Base-by-base conservation (phyloP, 768 basidiomycete genomes). In the Pilatotrama ljubarskyi region DNA sequence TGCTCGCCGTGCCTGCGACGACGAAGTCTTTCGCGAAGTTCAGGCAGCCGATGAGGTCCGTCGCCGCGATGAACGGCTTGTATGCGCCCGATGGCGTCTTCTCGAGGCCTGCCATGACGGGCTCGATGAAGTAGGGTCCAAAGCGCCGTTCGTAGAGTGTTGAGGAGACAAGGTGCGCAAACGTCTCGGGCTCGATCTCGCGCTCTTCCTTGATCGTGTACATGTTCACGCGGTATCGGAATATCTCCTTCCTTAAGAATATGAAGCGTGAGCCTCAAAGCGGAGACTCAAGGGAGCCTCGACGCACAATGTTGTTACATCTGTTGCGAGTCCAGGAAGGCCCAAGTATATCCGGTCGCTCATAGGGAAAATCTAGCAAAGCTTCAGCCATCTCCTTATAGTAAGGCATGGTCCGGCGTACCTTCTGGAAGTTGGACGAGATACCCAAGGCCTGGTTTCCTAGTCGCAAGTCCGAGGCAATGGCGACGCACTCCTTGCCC, bases 171-270 rank as follows among this genome's bases (percentile, higher is more conserved):
- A 99, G 87, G 70, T 95, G 94, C 25, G 94, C 90, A 75, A 98
- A 98, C 7, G 94, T 93, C 79, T 95, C 88, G 43, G 97, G 97
- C 66, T 93, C 88, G 68, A 99, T 97, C 70, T 96, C 89, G 63
- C 96, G 86, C 72, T 97, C 96, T 75, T 99, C 96, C 76, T 99
- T 99, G 82, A 99, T 98, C 32, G 93, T 91, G 77, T 98, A 98
- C 93, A 98, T 95, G 79, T 99, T 99, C 58, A 96, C 90, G 65
- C 95, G 84, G 77, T 90, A 95, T 53, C 97, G 87, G 70, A 98
- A 89, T 40, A 86, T 84, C 74, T 98, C 96, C 66, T 86, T 88
- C 59, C 95, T 97, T 69, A 15, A 32, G 11, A 11, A 17, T n/a
- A 22, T 1, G 4, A 42, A 14, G 18, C 17, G 24, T 47, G 46